Evolutionary conservation across 1,284 basidiomycete genomes (phyloP).

Genomic region (Sporisorium reilianum): DNA sequence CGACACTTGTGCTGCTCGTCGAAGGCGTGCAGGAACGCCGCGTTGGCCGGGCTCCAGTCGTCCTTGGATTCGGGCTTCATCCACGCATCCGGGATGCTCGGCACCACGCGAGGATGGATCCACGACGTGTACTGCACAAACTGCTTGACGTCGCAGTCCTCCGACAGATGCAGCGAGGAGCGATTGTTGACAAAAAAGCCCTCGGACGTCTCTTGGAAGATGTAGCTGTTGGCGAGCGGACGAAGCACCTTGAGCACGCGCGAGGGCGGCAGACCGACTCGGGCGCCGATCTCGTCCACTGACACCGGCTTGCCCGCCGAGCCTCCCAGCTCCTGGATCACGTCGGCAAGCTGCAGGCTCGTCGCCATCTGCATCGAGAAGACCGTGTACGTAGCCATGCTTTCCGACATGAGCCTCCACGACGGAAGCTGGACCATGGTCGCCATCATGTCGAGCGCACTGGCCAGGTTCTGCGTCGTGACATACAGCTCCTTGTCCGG

Average conservation of each 20-base stretch:
- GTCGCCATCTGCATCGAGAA: constrained; percentile 32
- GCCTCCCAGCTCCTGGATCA: constrained; percentile 26
- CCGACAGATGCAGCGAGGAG: constrained; percentile 23
- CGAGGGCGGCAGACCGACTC: constrained; percentile 10
- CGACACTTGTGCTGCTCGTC: constrained; percentile 14
- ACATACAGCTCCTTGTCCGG: constrained; percentile 17
- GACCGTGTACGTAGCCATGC: constrained; percentile 25
- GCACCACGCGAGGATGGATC: constrained; percentile 9
- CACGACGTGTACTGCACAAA: constrained; percentile 28
- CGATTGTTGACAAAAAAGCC: constrained; percentile 36
- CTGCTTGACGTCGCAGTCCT: constrained; percentile 25
- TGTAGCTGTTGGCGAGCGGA: constrained; percentile 31
- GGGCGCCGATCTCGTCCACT: constrained; percentile 15
- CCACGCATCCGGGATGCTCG: constrained; percentile 20
- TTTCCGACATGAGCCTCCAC: constrained; percentile 20
- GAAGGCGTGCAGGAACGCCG: constrained; percentile 21
- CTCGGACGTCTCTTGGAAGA: constrained; percentile 30
- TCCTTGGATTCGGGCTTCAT: constrained; percentile 12
- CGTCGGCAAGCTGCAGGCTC: constrained; percentile 27
- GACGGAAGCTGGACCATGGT: constrained; percentile 22
- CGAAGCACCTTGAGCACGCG: constrained; percentile 29
- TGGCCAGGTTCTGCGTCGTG: constrained; percentile 10
- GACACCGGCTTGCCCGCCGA: constrained; percentile 15
- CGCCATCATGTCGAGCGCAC: constrained; percentile 42
- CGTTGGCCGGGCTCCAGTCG: constrained; percentile 15